Evolutionary conservation across 2,329 filamentous ascomycete species (phyloP).

Genomic region (Albophoma yamanashiensis): DNA sequence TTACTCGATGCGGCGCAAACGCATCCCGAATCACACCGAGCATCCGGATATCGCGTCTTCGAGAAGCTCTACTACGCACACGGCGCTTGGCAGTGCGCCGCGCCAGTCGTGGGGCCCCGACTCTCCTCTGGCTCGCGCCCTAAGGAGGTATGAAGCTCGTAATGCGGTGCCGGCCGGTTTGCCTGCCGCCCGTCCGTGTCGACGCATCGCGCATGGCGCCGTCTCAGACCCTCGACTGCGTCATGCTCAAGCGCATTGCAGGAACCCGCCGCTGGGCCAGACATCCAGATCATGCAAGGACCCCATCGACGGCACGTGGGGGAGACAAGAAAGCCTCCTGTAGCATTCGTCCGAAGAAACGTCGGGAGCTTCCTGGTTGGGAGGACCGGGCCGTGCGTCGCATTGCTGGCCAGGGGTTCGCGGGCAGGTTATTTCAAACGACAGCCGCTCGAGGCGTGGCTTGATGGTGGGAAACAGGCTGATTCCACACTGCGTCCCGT

Average conservation of each 20-base stretch:
- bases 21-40: neutral
- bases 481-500: too few relatives aligned
- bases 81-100: neutral
- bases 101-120: neutral
- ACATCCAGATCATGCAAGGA: neutral
- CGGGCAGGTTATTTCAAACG: neutral
- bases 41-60: neutral
- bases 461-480: neutral
- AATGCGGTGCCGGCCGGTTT: neutral
- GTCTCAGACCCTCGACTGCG: neutral
- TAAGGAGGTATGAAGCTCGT: neutral
- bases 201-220: neutral
- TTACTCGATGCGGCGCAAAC: neutral
- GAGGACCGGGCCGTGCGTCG: neutral
- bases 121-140: neutral
- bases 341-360: neutral
- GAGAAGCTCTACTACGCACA: neutral
- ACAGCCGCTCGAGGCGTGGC: neutral
- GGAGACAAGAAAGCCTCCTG: neutral
- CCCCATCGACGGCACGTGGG: neutral
- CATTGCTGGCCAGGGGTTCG: neutral
- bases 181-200: neutral
- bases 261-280: neutral
- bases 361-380: neutral
- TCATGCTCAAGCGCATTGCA: neutral